Evolutionary conservation across 2,329 filamentous ascomycete genomes (phyloP).

Genomic region (Huntiella bhutanensis): DNA sequence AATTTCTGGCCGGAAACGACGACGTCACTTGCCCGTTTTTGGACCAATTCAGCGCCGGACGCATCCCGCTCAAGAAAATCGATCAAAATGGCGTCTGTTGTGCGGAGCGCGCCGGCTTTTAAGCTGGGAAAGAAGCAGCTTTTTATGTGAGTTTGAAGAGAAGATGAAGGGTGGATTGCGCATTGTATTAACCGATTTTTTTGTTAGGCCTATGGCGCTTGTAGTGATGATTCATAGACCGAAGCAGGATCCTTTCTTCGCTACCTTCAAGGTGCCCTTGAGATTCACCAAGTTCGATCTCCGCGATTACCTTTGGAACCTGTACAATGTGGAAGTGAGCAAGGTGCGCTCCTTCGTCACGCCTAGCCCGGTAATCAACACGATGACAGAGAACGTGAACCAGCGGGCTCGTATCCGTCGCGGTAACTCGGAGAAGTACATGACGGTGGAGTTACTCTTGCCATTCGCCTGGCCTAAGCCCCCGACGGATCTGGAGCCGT

Average conservation of each 20-base stretch:
- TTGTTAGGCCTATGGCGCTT: conserved; percentile 54
- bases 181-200: too few relatives aligned
- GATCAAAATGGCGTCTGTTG: conserved; percentile 22
- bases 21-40: background rate
- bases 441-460: conserved; percentile 77
- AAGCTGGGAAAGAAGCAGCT: conserved; percentile 34
- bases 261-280: conserved; percentile 78
- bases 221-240: conserved; percentile 59
- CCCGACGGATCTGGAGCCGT: conserved; percentile 42
- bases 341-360: conserved; percentile 50
- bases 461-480: conserved; percentile 75
- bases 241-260: conserved; percentile 57
- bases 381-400: conserved; percentile 17
- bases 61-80: background rate
- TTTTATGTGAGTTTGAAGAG: conserved; percentile 28
- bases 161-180: too few relatives aligned
- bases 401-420: conserved; percentile 33
- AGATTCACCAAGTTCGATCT: conserved; percentile 92
- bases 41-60: background rate
- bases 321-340: conserved; percentile 57
- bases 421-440: conserved; percentile 62
- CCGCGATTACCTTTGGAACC: conserved; percentile 80
- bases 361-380: conserved; percentile 26
- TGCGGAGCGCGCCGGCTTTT: conserved; percentile 25
- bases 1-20: background rate